phyloP scores from a whole-genome alignment of 208 protist genomes.

The Vickermania ingenoplastis region DNA sequence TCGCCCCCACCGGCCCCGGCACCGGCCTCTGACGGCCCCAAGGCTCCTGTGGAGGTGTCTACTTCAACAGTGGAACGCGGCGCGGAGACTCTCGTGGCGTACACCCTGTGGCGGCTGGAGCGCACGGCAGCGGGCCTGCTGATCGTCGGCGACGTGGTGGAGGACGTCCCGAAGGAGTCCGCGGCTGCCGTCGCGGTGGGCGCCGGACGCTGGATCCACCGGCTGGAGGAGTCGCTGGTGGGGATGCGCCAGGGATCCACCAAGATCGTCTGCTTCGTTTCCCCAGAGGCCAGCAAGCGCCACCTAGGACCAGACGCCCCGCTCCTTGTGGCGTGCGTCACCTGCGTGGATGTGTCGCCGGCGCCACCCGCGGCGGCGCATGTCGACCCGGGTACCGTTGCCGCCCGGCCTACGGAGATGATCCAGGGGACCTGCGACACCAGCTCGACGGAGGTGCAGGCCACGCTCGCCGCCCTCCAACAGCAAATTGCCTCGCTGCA shows the following conservation, averaged over 20 bases:
- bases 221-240: too few species aligned
- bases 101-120: not conserved
- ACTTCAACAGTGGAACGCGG: not conserved
- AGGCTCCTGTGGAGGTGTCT: not conserved
- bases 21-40: not conserved
- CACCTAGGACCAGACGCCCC: too few species aligned
- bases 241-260: not conserved
- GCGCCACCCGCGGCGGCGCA: not conserved
- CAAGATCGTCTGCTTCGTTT: not conserved
- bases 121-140: not conserved
- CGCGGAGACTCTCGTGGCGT: not conserved
- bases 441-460: not conserved
- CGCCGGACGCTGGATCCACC: not conserved
- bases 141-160: not conserved
- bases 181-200: not conserved
- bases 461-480: not conserved
- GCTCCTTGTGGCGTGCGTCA: not conserved
- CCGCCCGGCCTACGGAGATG: not conserved
- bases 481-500: not conserved
- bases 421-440: not conserved
- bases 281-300: too few species aligned
- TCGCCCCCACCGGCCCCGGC: not conserved
- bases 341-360: not conserved
- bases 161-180: not conserved
- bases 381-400: not conserved